Evolutionary conservation across 768 basidiomycete genomes (phyloP), one percentile per base, ranked within the genome.

Genomic region (Guyanaporus albipodus): DNA sequence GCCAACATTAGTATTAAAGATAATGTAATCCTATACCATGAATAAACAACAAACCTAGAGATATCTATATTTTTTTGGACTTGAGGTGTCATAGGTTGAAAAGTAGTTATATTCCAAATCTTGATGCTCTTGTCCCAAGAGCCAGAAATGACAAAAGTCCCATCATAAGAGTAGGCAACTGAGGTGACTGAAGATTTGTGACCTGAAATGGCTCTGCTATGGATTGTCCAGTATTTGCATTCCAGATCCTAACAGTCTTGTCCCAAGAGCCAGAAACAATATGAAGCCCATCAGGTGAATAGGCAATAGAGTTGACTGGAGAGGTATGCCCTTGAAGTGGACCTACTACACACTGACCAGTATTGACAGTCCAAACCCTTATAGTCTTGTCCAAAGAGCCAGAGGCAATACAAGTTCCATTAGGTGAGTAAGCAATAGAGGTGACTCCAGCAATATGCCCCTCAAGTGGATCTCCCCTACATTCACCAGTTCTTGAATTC

Each of bases 361-460:
- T 49, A 10, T 2, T 29, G 44, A 39, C 32, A 56, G 56, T 4
- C 60, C 60, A 62, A 15, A 63, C 44, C 39, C 35, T 57, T 2
- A 64, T 23, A 2, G 50, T 54, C 1, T n/a, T 28, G 32, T 66
- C 54, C n/a, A 23, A 4, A 4, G 58, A 60, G 5, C 48, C 67
- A 46, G 63, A 62, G 19, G 42, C 62, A 33, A 69, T 44, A 8
- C 44, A 39, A 22, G 9, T 53, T 9, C 55, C 50, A 56, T 67
- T 50, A 29, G 54, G 53, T 15, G 66, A 65, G 35, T 60, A 52
- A 15, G 52, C 62, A 42, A 64, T 28, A 45, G 56, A 55, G 11
- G 29, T 27, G 0, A 60, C 37, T 22, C 26, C 18, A 12, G 8
- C 7, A n/a, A 10, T 42, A 10, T 65, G 50, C 12, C 33, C 52